Conservation (phyloP, 257 asterid species). For the Solanum lycopersicoides region DNA sequence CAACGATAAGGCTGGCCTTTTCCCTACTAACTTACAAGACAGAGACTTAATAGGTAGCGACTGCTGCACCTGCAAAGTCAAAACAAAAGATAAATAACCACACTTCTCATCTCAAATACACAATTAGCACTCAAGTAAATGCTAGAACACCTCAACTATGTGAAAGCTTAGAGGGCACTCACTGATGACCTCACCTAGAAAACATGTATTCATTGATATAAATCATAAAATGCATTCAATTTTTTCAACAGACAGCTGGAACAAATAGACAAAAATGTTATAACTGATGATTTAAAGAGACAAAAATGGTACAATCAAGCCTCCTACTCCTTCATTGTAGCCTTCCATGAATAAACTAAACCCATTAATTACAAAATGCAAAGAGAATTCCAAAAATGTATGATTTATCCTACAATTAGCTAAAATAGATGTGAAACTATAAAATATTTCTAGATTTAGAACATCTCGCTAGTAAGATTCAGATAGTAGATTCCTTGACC, state of each 20-base stretch:
- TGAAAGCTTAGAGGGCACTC: background rate
- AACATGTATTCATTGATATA: background rate
- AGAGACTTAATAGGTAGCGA: slow-evolving; percentile 27
- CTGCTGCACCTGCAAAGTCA: slow-evolving; percentile 14
- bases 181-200: background rate
- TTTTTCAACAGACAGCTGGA: background rate
- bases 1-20: slow-evolving; percentile 24
- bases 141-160: background rate
- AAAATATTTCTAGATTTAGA: background rate
- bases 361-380: background rate
- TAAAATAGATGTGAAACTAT: background rate
- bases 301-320: background rate
- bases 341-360: background rate
- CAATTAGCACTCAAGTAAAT: background rate
- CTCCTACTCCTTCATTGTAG: background rate
- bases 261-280: background rate
- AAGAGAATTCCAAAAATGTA: background rate
- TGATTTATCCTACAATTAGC: background rate
- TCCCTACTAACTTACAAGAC: slow-evolving; percentile 21
- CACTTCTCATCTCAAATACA: background rate
- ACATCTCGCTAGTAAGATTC: background rate
- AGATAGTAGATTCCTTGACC: background rate
- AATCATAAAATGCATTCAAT: background rate
- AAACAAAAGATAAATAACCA: background rate
- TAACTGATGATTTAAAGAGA: background rate